Conservation (phyloP, 306 rosid species). For the Vigna trinervia region DNA sequence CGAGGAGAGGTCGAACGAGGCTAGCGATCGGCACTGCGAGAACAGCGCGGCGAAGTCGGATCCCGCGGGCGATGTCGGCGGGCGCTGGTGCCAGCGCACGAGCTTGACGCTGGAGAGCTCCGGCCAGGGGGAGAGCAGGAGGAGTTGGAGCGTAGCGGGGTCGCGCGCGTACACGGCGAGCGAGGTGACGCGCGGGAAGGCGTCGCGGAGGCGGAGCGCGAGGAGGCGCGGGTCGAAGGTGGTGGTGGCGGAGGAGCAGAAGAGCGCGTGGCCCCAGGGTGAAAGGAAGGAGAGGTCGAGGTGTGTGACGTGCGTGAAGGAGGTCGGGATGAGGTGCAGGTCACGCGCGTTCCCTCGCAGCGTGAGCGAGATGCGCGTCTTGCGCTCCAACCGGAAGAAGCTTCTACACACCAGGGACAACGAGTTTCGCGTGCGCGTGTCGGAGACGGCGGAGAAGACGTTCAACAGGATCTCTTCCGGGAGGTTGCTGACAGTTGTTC, state of each 20-base stretch:
- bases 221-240: conserved; percentile 60
- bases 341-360: conserved; percentile 94
- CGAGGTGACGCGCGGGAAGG: conserved; percentile 78
- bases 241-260: conserved; percentile 49
- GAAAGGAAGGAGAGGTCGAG: conserved; percentile 83
- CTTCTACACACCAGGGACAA: conserved; percentile 64
- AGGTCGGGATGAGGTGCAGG: conserved; percentile 66
- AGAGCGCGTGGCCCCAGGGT: conserved; percentile 89
- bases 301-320: conserved; percentile 63
- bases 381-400: conserved; percentile 63
- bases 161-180: conserved; percentile 78
- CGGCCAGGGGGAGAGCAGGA: conserved; percentile 66
- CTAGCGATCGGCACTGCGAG: conserved; percentile 59
- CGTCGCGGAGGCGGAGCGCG: conserved; percentile 65
- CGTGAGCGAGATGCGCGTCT: conserved; percentile 73
- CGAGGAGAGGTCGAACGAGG: conserved; percentile 76
- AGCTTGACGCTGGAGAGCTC: conserved; percentile 72
- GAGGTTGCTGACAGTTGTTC: conserved; percentile 54
- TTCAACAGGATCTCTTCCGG: conserved; percentile 74
- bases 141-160: conserved; percentile 59
- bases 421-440: conserved; percentile 74
- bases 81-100: conserved; percentile 92
- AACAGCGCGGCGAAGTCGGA: conserved; percentile 71
- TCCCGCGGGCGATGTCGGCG: conserved; percentile 48
- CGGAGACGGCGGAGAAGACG: conserved; percentile 57